phyloP scores from a whole-genome alignment of 2,329 filamentous ascomycete genomes.

The Aspergillus candidus region DNA sequence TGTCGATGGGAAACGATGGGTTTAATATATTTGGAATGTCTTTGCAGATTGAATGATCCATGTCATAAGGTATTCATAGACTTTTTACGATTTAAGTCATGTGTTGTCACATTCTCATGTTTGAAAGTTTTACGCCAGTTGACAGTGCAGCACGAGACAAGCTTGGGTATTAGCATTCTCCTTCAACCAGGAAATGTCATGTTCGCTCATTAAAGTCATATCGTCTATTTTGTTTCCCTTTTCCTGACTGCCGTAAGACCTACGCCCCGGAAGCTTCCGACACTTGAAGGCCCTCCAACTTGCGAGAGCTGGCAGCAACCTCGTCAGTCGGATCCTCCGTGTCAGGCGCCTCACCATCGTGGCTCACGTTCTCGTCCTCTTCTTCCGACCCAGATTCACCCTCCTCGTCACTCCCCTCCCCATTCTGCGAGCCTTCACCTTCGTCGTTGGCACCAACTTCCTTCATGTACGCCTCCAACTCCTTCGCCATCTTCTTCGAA shows the following conservation, averaged over 20 bases:
- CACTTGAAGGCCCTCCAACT: slow-evolving; percentile 27
- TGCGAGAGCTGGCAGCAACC: slow-evolving; percentile 24
- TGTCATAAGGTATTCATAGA: too few relatives aligned
- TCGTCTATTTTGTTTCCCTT: slow-evolving; percentile 17
- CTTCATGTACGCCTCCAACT: slow-evolving; percentile 85
- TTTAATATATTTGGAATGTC: background rate
- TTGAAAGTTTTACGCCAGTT: too few relatives aligned
- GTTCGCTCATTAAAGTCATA: slow-evolving; percentile 18
- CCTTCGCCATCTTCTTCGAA: slow-evolving; percentile 93
- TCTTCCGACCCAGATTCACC: slow-evolving; percentile 31
- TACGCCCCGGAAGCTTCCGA: slow-evolving; percentile 19
- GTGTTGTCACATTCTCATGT: too few relatives aligned
- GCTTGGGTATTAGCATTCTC: too few relatives aligned
- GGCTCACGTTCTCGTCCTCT: slow-evolving; percentile 22
- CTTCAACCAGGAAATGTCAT: background rate
- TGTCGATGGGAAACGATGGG: background rate
- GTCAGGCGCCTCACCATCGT: background rate
- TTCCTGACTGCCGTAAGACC: background rate
- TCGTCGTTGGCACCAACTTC: slow-evolving; percentile 56
- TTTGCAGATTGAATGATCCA: background rate
- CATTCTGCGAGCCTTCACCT: slow-evolving; percentile 25
- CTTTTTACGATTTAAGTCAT: too few relatives aligned
- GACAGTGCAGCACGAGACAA: too few relatives aligned
- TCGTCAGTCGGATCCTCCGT: slow-evolving; percentile 6
- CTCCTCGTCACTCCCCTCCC: slow-evolving; percentile 31